phyloP scores from a whole-genome alignment of 2,329 filamentous ascomycete species.

The Cercospora zeae-maydis region DNA sequence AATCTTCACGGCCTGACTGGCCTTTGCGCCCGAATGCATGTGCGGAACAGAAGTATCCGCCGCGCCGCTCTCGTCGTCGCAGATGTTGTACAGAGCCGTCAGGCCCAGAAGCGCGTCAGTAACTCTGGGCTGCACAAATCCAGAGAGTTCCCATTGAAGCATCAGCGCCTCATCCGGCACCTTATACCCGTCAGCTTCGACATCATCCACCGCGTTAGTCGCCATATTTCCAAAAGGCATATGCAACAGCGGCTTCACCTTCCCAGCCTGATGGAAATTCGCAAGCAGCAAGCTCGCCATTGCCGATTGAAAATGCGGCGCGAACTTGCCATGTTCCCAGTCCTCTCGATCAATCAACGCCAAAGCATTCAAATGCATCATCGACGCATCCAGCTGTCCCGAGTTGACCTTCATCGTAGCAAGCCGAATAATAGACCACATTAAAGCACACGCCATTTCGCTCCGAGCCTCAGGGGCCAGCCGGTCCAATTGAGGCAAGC shows the following conservation, averaged over 20 bases:
- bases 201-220: constrained; percentile 14
- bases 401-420: constrained; percentile 20
- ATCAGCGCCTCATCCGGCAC: constrained; percentile 13
- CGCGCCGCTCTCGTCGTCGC: background rate
- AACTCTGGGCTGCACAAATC: constrained; percentile 2
- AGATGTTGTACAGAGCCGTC: constrained; percentile 19
- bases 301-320: constrained; percentile 14
- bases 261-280: constrained; percentile 13
- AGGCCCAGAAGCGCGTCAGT: constrained; percentile 19
- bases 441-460: constrained; percentile 9
- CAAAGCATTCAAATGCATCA: constrained; percentile 20
- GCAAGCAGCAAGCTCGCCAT: constrained; percentile 18
- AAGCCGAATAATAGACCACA: constrained; percentile 21
- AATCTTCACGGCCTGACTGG: constrained; percentile 16
- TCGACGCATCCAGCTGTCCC: constrained; percentile 18
- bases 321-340: constrained; percentile 15
- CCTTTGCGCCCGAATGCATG: constrained; percentile 16
- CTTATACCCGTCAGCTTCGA: constrained; percentile 12
- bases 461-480: background rate
- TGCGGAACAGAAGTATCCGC: constrained; percentile 13
- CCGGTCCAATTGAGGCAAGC: constrained; percentile 2
- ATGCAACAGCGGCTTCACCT: constrained; percentile 13
- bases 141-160: constrained; percentile 7
- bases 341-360: constrained; percentile 15
- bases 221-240: constrained; percentile 14